A percentile compares a stretch with the other conserved stretches of the same genome.
Conservation (phyloP, 768 basidiomycete genomes). For the Cystofilobasidium macerans region DNA sequence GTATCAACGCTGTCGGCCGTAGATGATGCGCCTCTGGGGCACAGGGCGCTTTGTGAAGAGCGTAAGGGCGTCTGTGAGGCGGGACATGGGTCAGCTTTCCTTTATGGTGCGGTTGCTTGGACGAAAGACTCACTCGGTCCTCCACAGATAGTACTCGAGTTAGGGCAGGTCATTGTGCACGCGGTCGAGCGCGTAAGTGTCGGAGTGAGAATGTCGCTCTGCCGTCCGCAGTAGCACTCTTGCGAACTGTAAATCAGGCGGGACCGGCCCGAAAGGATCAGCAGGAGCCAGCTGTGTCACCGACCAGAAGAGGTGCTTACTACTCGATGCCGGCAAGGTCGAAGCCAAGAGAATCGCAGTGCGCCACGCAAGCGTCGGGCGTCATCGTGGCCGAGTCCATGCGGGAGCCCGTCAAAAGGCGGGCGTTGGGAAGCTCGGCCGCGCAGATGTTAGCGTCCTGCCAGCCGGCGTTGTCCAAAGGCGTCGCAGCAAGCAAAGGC, state of each 20-base stretch:
- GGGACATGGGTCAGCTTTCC: too few species aligned
- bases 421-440: not conserved
- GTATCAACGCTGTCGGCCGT: too few species aligned
- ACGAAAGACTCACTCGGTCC: not conserved
- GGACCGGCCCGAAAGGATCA: too few species aligned
- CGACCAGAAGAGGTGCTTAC: not conserved
- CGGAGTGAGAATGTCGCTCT: not conserved
- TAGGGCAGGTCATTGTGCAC: not conserved
- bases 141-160: not conserved
- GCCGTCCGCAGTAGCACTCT: not conserved
- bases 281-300: too few species aligned
- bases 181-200: not conserved
- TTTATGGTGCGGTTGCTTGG: too few species aligned
- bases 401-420: not conserved
- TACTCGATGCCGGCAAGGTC: not conserved
- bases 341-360: not conserved
- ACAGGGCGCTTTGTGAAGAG: too few species aligned
- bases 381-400: not conserved
- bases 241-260: not conserved
- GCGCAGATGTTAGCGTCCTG: not conserved
- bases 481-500: too few species aligned
- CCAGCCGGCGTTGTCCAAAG: not conserved
- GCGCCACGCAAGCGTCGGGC: not conserved
- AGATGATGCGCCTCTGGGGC: too few species aligned
- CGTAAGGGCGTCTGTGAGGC: too few species aligned